A percentile compares a stretch with the other conserved stretches of the same genome.
These are phyloP conservation scores for Aspergillus ochraceoroseus DNA, from an alignment of 2,329 filamentous ascomycete genomes.

Conservation along the genomic window DNA sequence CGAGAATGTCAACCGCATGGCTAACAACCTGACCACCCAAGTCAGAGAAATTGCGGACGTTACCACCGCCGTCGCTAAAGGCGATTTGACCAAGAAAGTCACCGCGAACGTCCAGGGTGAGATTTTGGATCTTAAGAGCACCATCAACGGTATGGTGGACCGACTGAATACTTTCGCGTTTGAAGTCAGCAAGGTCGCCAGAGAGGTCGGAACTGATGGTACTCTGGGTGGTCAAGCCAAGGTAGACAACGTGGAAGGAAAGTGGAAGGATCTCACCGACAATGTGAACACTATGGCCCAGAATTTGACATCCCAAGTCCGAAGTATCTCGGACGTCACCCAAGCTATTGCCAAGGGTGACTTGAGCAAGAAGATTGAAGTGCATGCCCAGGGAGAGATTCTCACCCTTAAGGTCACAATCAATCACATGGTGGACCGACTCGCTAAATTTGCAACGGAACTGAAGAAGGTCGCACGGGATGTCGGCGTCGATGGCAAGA, in stretches of 20 bases:
- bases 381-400: conserved; percentile 92
- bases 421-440: conserved; percentile 95
- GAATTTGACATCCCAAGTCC: conserved; percentile 64
- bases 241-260: conserved; percentile 61
- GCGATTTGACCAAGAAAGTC: conserved; percentile 94
- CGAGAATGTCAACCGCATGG: conserved; percentile 96
- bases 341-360: conserved; percentile 94
- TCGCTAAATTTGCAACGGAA: conserved; percentile 94
- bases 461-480: conserved; percentile 94
- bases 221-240: conserved; percentile 60
- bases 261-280: conserved; percentile 63
- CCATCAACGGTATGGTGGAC: conserved; percentile 67
- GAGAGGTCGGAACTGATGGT: conserved; percentile 61
- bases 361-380: conserved; percentile 92
- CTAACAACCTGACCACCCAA: conserved; percentile 94
- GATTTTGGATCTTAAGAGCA: conserved; percentile 91
- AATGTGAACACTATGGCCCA: conserved; percentile 65
- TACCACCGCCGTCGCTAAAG: conserved; percentile 88
- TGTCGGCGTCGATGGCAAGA: conserved; percentile 95
- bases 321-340: conserved; percentile 88
- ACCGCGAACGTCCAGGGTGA: conserved; percentile 89
- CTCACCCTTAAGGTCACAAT: conserved; percentile 91
- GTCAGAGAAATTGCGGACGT: conserved; percentile 97
- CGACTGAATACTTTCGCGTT: conserved; percentile 60
- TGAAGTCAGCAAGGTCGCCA: conserved; percentile 61